Conservation (phyloP, 345 rosid species). For the Excoecaria agallocha region DNA sequence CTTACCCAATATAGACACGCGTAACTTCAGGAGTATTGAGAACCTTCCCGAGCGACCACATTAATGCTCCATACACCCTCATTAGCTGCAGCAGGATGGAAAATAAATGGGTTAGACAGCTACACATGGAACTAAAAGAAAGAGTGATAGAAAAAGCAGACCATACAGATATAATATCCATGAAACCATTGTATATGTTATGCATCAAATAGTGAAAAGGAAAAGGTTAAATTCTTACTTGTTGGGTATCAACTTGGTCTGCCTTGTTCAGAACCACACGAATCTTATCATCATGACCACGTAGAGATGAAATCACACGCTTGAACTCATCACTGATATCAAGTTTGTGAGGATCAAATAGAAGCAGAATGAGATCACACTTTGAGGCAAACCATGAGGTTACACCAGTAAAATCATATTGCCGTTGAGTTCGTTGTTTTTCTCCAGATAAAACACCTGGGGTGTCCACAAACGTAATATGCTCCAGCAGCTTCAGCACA, state of each 20-base stretch:
- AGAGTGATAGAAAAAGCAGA: background rate
- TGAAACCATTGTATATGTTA: background rate
- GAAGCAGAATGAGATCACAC: slow-evolving; percentile 91
- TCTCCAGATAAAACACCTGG: slow-evolving; percentile 97
- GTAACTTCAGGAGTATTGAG: slow-evolving; percentile 87
- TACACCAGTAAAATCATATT: slow-evolving; percentile 90
- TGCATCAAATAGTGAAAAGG: background rate
- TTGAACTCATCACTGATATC: slow-evolving; percentile 97
- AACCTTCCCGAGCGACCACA: slow-evolving; percentile 99
- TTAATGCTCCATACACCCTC: slow-evolving; percentile 98
- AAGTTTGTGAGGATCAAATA: slow-evolving; percentile 95
- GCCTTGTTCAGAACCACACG: slow-evolving; percentile 97
- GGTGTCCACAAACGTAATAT: slow-evolving; percentile 83
- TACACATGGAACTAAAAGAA: background rate
- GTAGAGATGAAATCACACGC: slow-evolving; percentile 87
- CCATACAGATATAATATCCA: background rate
- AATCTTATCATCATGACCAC: slow-evolving; percentile 94
- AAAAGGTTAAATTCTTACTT: slow-evolving; percentile 38
- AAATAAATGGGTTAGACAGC: slow-evolving; percentile 13
- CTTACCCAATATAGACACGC: slow-evolving; percentile 95
- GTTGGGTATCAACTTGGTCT: slow-evolving; percentile 93
- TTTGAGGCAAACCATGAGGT: slow-evolving; percentile 99
- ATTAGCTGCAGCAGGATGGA: slow-evolving; percentile 54
- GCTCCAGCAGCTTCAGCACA: slow-evolving; percentile 73
- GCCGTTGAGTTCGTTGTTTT: slow-evolving; percentile 83